Evolutionary conservation across 768 basidiomycete species (phyloP), one percentile per base, ranked within the genome.

Genomic region (Lactarius hatsudake): DNA sequence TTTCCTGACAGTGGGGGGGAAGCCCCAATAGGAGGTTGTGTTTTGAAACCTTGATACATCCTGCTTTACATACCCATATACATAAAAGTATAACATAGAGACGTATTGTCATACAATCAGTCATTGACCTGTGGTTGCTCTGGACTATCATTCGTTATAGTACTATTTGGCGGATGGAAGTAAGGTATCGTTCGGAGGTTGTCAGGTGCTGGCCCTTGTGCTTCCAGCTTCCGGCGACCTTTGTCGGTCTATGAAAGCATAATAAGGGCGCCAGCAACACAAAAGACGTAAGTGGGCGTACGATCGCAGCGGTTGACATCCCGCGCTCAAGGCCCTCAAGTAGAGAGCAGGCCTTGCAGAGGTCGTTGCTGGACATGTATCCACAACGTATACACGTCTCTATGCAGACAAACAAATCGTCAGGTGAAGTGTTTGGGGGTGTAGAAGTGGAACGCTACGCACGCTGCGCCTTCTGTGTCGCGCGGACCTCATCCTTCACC

Each of bases 261-360:
- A 34, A 18, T 59, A 74, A 60, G 18, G 70, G 58, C n/a, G 60
- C 71, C 57, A 32, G 5, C 32, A 20, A 51, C 56, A 20, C 28
- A 34, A 43, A 45, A 34, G 62, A 60, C 13, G 53, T 48, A 42
- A 63, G 20, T 66, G 0, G 9, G 80, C 88, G 67, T 73, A 90
- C 90, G 55, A 87, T 72, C 1, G 71, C 75, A 7, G 74, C 73
- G 4, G 59, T 69, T 0, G 75, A 61, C 79, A 93, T 83, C 17
- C 95, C 94, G 48, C 91, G 83, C 76, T 97, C 94, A 18, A 98
- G 81, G 9, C 95, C 93, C 77, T 98, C 93, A 0, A 98, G 80
- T 5, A 98, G 79, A 0, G 89, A 91, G 69, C 96, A 97, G 1
- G 95, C 96, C 75, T 96, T 96, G 75, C 94, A 96, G n/a, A 99